Evolutionary conservation across 2,329 filamentous ascomycete species (phyloP), one percentile per base, ranked within the genome.

Genomic region (Dryadomyces quercus-mongolicae): DNA sequence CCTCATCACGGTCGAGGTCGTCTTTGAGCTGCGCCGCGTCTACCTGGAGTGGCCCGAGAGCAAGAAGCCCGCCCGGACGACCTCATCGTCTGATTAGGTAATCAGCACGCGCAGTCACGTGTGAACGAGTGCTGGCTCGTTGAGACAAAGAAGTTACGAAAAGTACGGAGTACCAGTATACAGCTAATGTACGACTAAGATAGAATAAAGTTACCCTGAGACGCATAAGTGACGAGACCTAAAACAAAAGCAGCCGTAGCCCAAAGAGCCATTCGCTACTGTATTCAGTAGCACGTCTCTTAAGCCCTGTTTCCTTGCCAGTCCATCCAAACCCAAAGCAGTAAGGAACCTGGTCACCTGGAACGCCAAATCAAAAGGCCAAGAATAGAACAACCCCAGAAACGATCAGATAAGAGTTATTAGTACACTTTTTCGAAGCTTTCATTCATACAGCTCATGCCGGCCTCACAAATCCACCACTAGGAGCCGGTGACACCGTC

Each of bases 1-100:
- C 2, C 77, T 98, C 54, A 98, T 98, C 65, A 82, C 88, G 1
- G 86, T 97, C 38, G 93, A 98, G 70, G 91, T 97, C 15, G 75
- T 84, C 12, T 93, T 97, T 66, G 92, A 95, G 68, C 74, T 96
- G 58, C 74, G 87, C 58, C 75, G 86, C 55, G 75, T 91, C 50
- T 85, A 82, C 68, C 65, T 60, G 13, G 60, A 62, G 25, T 44
- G 43, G 20, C 49, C 36, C 22, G 34, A 42, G 25, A 20, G 12
- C 15, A 5, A 34, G 31, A 16, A 50, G 38, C 3, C 3, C 3
- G 4, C 36, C 15, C 36, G 8, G 36, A 40, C 10, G 15, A 12
- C 36, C 15, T 16, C 6, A 16, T 40, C 15, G 36, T 40, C 4
- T 13, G 15, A 4, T 40, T 40, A 40, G 3, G 8, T 40, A 40